Conservation (phyloP, 257 asterid species). For the Jacaranda mimosifolia region DNA sequence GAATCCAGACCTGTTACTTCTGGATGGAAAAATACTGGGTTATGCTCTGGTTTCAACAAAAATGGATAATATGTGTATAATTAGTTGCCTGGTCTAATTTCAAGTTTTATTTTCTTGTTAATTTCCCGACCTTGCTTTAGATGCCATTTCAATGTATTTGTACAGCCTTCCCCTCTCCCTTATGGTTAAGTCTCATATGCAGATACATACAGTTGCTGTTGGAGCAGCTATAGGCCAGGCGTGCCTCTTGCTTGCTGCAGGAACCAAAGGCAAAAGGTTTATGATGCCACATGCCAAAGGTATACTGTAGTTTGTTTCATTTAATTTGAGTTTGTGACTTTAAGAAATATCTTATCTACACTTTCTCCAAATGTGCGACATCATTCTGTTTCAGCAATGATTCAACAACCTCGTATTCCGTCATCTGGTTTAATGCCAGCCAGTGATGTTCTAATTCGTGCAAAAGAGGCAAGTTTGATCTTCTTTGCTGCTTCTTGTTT, state of each 20-base stretch:
- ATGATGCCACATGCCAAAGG: constrained; percentile 96
- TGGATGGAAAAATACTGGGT: neutral
- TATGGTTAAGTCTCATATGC: constrained; percentile 41
- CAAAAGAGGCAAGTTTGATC: constrained; percentile 77
- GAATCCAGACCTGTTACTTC: neutral
- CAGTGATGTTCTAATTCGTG: constrained; percentile 86
- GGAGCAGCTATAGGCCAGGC: constrained; percentile 97
- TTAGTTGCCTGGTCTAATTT: constrained; percentile 14
- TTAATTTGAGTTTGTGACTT: constrained; percentile 14
- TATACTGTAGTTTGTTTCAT: constrained; percentile 29
- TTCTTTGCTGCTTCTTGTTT: constrained; percentile 26
- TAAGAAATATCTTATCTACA: constrained; percentile 20
- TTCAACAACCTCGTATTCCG: constrained; percentile 91
- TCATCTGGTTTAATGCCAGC: constrained; percentile 89
- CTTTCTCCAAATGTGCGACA: constrained; percentile 26
- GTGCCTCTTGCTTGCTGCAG: constrained; percentile 92
- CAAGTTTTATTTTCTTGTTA: neutral
- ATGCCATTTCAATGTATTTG: neutral
- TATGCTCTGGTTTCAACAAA: constrained; percentile 19
- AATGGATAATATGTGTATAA: neutral
- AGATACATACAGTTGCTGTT: constrained; percentile 85
- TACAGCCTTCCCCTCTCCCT: neutral
- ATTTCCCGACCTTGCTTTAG: neutral
- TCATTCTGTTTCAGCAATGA: constrained; percentile 72
- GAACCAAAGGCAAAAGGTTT: constrained; percentile 86